Base-by-base conservation (phyloP, 192 early-diverging fungal species). In the Rhizophagus prolifer region DNA sequence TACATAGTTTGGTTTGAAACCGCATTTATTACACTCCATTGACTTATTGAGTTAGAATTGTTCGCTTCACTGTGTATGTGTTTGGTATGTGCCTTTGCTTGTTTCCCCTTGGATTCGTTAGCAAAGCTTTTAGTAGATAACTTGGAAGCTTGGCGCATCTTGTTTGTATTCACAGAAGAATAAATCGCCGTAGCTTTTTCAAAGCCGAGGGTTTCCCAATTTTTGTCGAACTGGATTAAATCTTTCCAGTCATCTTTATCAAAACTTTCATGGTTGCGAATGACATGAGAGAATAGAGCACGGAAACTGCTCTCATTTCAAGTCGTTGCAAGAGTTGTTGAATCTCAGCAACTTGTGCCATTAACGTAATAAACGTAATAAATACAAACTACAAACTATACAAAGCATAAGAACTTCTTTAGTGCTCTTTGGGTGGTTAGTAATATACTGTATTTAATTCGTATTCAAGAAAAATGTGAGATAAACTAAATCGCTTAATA, bases 81-180 rank as follows among this genome's bases (percentile, higher is more conserved):
- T n/a, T n/a, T n/a, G n/a, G n/a, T n/a, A n/a, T n/a, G n/a, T n/a
- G n/a, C n/a, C n/a, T n/a, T n/a, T n/a, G n/a, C n/a, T n/a, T n/a
- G n/a, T n/a, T n/a, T 63, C 12, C 10, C 9, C 25, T 26, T 28
- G 23, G 21, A 63, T 63, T 63, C 25, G 7, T 28, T 6, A 63
- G 23, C 61, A 26, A 63, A 63, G 2, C 9, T 2, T 26, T 63
- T 63, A 63, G 26, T 63, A 8, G 61, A 63, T 63, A 63, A 63
- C 61, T 63, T 63, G 61, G 25, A 10, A 63, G 28, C 61, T 26
- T 63, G 61, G 26, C 25, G 25, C 61, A 63, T 26, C 61, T 63
- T 63, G 26, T 63, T 63, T 59, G 58, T 59, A 59, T 59, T 59
- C 58, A 59, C 58, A 63, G 61, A 63, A 63, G 61, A 63, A 63